These are phyloP conservation scores for Debaryomyces udenii DNA, from an alignment of 1,139 yeast genomes.

Conservation along the genomic window DNA sequence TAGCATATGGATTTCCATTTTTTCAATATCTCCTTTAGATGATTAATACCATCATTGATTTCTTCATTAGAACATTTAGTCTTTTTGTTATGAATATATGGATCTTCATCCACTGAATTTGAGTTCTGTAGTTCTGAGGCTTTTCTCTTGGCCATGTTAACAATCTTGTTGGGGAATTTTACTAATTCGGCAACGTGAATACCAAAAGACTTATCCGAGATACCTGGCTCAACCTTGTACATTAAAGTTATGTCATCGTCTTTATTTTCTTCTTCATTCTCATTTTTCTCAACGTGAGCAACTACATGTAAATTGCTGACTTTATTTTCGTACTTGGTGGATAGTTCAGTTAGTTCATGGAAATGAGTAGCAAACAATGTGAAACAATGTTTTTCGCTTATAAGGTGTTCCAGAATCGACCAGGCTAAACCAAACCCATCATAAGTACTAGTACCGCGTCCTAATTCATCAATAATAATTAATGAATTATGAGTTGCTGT, in stretches of 20 bases:
- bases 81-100: constrained; percentile 46
- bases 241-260: constrained; percentile 80
- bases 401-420: constrained; percentile 89
- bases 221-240: constrained; percentile 90
- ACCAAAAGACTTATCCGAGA: constrained; percentile 94
- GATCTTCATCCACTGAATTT: constrained; percentile 43
- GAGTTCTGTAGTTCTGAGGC: constrained; percentile 84
- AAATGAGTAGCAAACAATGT: constrained; percentile 95
- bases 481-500: constrained; percentile 83
- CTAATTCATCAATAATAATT: constrained; percentile 91
- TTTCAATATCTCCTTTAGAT: constrained; percentile 57
- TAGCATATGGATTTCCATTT: constrained; percentile 62
- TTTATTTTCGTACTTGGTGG: constrained; percentile 55
- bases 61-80: constrained; percentile 59
- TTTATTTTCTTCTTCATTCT: constrained; percentile 26
- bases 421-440: constrained; percentile 98
- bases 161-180: constrained; percentile 84
- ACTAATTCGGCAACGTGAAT: constrained; percentile 97
- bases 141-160: constrained; percentile 92
- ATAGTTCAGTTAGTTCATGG: constrained; percentile 85
- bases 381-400: constrained; percentile 70
- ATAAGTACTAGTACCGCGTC: constrained; percentile 95
- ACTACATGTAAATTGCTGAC: constrained; percentile 89
- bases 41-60: constrained; percentile 55
- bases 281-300: constrained; percentile 72